phyloP scores from a whole-genome alignment of 140 eudicot species.

The Anethum foeniculum region DNA sequence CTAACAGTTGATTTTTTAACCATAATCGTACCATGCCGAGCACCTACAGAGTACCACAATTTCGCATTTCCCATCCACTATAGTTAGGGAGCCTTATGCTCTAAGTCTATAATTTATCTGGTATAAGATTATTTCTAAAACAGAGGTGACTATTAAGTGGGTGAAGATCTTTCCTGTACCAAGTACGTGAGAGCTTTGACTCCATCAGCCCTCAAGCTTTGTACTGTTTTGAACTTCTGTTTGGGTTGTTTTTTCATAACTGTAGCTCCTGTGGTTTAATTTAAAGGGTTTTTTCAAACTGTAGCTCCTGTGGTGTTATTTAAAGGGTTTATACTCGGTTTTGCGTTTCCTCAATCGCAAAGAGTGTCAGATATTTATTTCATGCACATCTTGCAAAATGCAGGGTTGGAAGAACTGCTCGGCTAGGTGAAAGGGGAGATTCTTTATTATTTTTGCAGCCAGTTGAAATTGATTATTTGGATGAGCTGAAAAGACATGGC shows the following conservation, averaged over 20 bases:
- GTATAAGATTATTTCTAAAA: neutral
- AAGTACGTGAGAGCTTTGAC: neutral
- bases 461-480: constrained; percentile 70
- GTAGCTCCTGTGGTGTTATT: constrained; percentile 3
- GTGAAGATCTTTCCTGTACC: too few relatives aligned
- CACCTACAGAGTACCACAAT: neutral
- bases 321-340: neutral
- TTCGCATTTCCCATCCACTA: neutral
- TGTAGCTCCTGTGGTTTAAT: neutral
- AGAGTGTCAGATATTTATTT: neutral
- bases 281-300: neutral
- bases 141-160: neutral
- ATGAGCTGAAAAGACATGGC: constrained; percentile 71
- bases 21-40: neutral
- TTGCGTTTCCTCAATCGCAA: neutral
- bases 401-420: constrained; percentile 99
- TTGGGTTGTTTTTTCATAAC: neutral
- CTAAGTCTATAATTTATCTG: neutral
- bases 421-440: constrained; percentile 92
- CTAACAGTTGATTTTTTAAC: neutral
- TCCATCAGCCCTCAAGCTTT: neutral
- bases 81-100: neutral
- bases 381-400: constrained; percentile 5
- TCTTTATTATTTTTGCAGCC: constrained; percentile 91
- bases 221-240: neutral